phyloP scores from a whole-genome alignment of 2,329 filamentous ascomycete genomes.

The Diplodia intermedia region DNA sequence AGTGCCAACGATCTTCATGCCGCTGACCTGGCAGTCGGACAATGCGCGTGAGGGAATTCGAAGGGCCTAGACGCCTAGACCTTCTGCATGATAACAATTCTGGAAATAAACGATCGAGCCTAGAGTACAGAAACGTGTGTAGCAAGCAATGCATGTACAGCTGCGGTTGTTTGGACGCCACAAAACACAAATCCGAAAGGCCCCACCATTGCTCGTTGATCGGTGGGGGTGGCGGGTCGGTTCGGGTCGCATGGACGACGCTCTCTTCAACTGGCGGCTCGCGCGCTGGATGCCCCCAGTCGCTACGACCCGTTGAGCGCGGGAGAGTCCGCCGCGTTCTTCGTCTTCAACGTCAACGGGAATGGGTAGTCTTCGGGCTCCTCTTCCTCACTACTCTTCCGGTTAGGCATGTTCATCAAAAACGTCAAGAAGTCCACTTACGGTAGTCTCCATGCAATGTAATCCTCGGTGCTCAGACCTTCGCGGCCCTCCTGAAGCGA shows the following conservation, averaged over 20 bases:
- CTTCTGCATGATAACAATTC: constrained; percentile 25
- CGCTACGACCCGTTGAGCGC: constrained; percentile 42
- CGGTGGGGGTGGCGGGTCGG: constrained; percentile 17
- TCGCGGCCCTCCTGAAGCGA: constrained; percentile 94
- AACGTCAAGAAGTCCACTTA: constrained; percentile 64
- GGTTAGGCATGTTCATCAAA: constrained; percentile 41
- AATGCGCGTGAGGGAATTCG: background rate
- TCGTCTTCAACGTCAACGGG: constrained; percentile 68
- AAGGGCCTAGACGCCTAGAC: constrained; percentile 13
- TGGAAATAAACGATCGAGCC: constrained; percentile 27
- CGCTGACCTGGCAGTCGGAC: background rate
- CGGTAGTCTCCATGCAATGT: constrained; percentile 97
- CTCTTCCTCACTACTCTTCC: constrained; percentile 77
- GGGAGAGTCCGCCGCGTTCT: constrained; percentile 44
- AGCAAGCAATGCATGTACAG: constrained; percentile 30
- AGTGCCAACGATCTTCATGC: background rate
- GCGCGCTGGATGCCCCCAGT: background rate
- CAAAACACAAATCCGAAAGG: constrained; percentile 27
- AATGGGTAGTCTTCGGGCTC: constrained; percentile 81
- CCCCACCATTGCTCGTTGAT: constrained; percentile 14
- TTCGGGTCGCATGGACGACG: constrained; percentile 23
- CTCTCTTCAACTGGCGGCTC: constrained; percentile 30
- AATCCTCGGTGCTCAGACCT: constrained; percentile 93
- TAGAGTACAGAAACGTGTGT: constrained; percentile 30
- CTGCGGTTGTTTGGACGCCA: constrained; percentile 13